Conservation (phyloP, 495 filamentous ascomycete genomes). For the Physcia stellaris region DNA sequence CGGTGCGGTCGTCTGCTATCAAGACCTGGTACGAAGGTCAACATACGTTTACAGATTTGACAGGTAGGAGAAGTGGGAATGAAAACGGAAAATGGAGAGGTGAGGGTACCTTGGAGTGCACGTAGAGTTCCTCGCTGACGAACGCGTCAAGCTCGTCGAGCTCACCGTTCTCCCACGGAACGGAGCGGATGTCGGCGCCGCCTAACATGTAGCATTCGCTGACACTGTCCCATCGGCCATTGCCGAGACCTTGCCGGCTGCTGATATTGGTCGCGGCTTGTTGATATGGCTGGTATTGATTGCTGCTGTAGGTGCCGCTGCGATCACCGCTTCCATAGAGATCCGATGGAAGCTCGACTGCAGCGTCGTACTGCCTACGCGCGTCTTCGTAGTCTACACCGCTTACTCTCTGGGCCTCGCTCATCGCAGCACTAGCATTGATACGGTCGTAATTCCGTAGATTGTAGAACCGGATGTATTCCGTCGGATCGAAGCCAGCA, state of each 20-base stretch:
- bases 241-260: constrained; percentile 14
- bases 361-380: constrained; percentile 49
- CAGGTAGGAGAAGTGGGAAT: constrained; percentile 3
- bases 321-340: background rate
- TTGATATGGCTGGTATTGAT: constrained; percentile 48
- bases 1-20: constrained; percentile 80
- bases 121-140: constrained; percentile 86
- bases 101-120: constrained; percentile 63
- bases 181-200: constrained; percentile 57
- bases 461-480: constrained; percentile 94
- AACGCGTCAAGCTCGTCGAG: constrained; percentile 75
- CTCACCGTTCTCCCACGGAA: constrained; percentile 63
- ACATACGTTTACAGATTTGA: background rate
- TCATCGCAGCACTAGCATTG: constrained; percentile 53
- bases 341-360: constrained; percentile 13
- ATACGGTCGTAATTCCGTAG: constrained; percentile 86
- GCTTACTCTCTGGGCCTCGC: constrained; percentile 46
- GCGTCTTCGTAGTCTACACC: constrained; percentile 67
- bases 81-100: background rate
- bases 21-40: constrained; percentile 43
- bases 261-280: constrained; percentile 39
- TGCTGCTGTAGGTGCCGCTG: background rate
- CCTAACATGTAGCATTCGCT: constrained; percentile 74
- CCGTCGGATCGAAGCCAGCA: constrained; percentile 55
- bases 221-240: constrained; percentile 58